Evolutionary conservation across 352 stramenopile species (phyloP).

Genomic region (Aphanomyces stellatus): DNA sequence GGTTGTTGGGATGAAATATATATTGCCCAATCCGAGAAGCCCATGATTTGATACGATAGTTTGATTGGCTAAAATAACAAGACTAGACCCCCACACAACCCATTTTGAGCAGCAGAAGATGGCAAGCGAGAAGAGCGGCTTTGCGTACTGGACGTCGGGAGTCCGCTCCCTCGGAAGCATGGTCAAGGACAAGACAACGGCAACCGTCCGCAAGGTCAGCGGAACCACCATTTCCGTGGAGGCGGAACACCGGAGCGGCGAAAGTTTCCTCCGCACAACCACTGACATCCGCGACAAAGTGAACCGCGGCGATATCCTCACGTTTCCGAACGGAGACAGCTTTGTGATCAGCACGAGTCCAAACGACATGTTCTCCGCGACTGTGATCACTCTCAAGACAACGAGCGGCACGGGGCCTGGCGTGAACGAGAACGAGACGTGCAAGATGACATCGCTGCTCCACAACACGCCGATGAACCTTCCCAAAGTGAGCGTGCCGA

Average conservation of each 20-base stretch:
- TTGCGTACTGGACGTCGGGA: neutral
- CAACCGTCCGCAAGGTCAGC: constrained; percentile 19
- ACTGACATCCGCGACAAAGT: constrained; percentile 10
- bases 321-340: constrained; percentile 12
- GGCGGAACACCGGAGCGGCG: constrained; percentile 13
- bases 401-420: neutral
- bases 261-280: constrained; percentile 15
- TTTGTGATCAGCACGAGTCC: constrained; percentile 10
- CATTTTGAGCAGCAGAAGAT: neutral
- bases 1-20: too few relatives aligned
- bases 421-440: constrained; percentile 10
- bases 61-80: neutral
- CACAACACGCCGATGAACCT: constrained; percentile 18
- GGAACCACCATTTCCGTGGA: constrained; percentile 9
- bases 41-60: too few relatives aligned
- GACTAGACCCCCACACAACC: neutral
- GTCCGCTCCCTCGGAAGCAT: neutral
- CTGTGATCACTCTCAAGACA: constrained; percentile 13
- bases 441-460: neutral
- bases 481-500: constrained; percentile 14
- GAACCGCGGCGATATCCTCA: constrained; percentile 17
- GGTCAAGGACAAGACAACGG: constrained; percentile 15
- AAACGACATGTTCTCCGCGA: constrained; percentile 15
- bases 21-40: too few relatives aligned
- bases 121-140: neutral